Evolutionary conservation across 1,139 yeast genomes (phyloP).

Genomic region (Zygosaccharomyces sapae): DNA sequence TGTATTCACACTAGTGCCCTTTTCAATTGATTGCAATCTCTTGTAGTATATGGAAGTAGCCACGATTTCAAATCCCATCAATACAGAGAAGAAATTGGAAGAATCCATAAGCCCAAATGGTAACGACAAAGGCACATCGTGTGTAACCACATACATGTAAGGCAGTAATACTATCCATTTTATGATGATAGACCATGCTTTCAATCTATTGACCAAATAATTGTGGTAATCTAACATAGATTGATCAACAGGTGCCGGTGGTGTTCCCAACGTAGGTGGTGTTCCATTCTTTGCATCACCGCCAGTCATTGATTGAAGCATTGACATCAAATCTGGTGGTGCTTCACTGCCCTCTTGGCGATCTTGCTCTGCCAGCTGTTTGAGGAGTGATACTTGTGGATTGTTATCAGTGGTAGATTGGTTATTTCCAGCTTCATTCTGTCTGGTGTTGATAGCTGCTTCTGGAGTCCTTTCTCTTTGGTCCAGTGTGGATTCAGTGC

Average conservation of each 20-base stretch:
- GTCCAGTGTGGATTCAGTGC: slow-evolving; percentile 37
- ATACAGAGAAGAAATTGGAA: slow-evolving; percentile 38
- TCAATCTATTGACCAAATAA: slow-evolving; percentile 29
- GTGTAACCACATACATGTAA: slow-evolving; percentile 25
- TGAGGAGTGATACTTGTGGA: slow-evolving; percentile 25
- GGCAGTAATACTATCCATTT: slow-evolving; percentile 35
- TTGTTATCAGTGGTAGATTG: slow-evolving; percentile 13
- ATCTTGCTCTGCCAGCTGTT: slow-evolving; percentile 25
- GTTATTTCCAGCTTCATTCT: too few relatives aligned
- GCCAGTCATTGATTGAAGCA: slow-evolving; percentile 26
- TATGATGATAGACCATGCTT: slow-evolving; percentile 31
- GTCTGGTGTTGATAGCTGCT: background rate
- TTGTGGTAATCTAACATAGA: slow-evolving; percentile 30
- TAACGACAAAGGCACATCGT: slow-evolving; percentile 2
- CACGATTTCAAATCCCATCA: slow-evolving; percentile 37
- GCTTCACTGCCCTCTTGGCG: slow-evolving; percentile 17
- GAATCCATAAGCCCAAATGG: slow-evolving; percentile 20
- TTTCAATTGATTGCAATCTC: slow-evolving; percentile 31
- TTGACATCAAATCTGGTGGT: slow-evolving; percentile 31
- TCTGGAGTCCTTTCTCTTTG: slow-evolving; percentile 7
- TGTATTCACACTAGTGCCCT: slow-evolving; percentile 26
- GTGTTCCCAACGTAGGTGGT: slow-evolving; percentile 6
- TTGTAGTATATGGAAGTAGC: slow-evolving; percentile 37
- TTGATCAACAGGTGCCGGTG: slow-evolving; percentile 25
- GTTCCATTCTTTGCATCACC: slow-evolving; percentile 13